Base-by-base conservation (phyloP, 176 grass and related monocot species). In the Zoysia japonica region DNA sequence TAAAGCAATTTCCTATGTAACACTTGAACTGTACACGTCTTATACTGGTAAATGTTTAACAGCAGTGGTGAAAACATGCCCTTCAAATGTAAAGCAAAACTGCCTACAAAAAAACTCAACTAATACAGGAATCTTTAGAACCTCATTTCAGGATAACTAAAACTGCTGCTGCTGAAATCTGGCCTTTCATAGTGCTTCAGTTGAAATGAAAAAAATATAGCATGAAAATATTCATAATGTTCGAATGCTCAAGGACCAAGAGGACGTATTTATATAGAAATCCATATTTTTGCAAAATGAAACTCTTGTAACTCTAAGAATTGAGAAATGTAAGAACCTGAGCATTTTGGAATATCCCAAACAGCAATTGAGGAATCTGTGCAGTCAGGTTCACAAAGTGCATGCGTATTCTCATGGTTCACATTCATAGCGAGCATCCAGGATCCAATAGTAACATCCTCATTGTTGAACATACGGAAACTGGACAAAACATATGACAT, bases 361-460 rank as follows among this genome's bases (percentile, higher is more conserved):
- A 99, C 96, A 47, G 96, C 96, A 89, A 99, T 84, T 82, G 96
- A 89, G 35, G 92, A 91, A 15, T 83, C 43, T 5, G 84, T 84
- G 79, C 96, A 99, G 62, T 99, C 92, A 70, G 86, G 69, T 47
- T 90, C 88, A 64, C 96, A 99, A 40, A 99, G 88, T 61, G 88
- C 79, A 77, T 87, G 96, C 0, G 84, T 85, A 60, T 99, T 93
- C 85, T 99, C 96, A 66, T 99, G 92, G 84, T 96, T 99, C 3
- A 96, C 96, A 40, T 99, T 99, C 96, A 99, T 96, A 49, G 92
- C 92, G 67, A 96, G 92, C 96, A 99, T 99, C 96, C 96, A 99
- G 14, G 92, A 89, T 73, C 96, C 96, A 20, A 99, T 91, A 51
- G 96, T 96, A 68, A 99, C 92, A 63, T 99, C 96, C 76, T 99